Evolutionary conservation across 2,329 filamentous ascomycete species (phyloP), one percentile per base, ranked within the genome.

Genomic region (Cryphonectria japonica): DNA sequence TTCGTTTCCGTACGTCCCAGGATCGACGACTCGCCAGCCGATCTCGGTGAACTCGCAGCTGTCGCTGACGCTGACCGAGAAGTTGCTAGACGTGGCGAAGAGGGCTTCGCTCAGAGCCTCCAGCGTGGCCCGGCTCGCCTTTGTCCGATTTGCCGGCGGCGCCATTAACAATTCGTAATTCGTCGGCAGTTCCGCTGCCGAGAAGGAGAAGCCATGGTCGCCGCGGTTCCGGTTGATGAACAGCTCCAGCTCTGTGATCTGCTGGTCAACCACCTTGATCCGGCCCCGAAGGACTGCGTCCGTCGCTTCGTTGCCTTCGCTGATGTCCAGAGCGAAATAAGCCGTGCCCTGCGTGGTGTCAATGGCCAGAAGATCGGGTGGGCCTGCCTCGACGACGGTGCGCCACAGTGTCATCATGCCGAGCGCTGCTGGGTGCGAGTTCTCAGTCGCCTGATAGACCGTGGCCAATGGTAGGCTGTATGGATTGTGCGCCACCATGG

Each of bases 171-270:
- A 66, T 34, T 69, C 60, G 54, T 74, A 75, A 68, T 74, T 75
- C 16, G 57, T 64, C 19, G 73, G 69, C 62, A 75, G 74, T 64
- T 75, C 71, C 32, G 46, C 26, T 26, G 73, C 52, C 43, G 71
- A 73, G 69, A 73, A 75, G 72, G 74, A 75, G 74, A 74, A 75
- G 68, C 74, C 74, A 68, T 75, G 74, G 68, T 75, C 74, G 73
- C 74, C 74, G 46, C 74, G 74, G 72, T 62, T 71, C 61, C 74
- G 74, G 69, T 75, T 75, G 67, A 75, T 73, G 67, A 73, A 75
- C 37, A 75, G 70, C 52, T 75, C 74, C 16, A 75, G 69, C 74
- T 75, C 74, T 26, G 74, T 75, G 68, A 75, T 74, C 46, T 75
- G 60, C 64, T 67, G 68, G 73, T 65, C 61, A 66, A 74, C 73